phyloP scores from a whole-genome alignment of 1,139 yeast genomes.

The Debaryomycetaceae sp. region DNA sequence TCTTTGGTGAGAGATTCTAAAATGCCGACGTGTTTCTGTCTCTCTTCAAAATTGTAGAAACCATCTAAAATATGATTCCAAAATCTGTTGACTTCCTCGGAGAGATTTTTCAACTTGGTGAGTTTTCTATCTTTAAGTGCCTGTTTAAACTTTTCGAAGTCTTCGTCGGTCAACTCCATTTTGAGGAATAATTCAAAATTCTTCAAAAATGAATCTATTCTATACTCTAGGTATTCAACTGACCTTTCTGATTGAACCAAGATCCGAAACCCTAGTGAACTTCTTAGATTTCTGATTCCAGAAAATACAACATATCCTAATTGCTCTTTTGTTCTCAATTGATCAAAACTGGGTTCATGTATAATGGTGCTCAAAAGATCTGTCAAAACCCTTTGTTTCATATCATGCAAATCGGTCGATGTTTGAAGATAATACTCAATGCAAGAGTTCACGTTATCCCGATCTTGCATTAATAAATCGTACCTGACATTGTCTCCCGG shows the following conservation, averaged over 20 bases:
- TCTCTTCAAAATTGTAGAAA: slow-evolving; percentile 65
- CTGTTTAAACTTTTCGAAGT: slow-evolving; percentile 63
- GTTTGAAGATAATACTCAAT: slow-evolving; percentile 75
- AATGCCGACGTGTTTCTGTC: slow-evolving; percentile 54
- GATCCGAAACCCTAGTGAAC: slow-evolving; percentile 74
- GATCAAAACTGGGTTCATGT: slow-evolving; percentile 85
- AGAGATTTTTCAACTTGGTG: slow-evolving; percentile 71
- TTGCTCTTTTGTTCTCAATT: slow-evolving; percentile 89
- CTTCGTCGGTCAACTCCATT: slow-evolving; percentile 49
- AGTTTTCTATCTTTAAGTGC: slow-evolving; percentile 65
- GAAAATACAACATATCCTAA: slow-evolving; percentile 82
- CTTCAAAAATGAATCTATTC: slow-evolving; percentile 67
- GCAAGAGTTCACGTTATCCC: slow-evolving; percentile 77
- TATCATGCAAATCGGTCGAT: slow-evolving; percentile 41
- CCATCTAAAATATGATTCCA: slow-evolving; percentile 72
- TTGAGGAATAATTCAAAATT: slow-evolving; percentile 35
- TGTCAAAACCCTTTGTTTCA: slow-evolving; percentile 40
- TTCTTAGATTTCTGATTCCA: slow-evolving; percentile 63
- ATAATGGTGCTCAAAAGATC: slow-evolving; percentile 70
- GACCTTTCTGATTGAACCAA: slow-evolving; percentile 83
- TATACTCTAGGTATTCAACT: slow-evolving; percentile 66
- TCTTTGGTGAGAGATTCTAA: slow-evolving; percentile 51
- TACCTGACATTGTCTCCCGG: slow-evolving; percentile 43
- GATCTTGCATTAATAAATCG: slow-evolving; percentile 56
- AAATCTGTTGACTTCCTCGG: slow-evolving; percentile 68